Evolutionary conservation across 306 rosid species (phyloP).

Genomic region (Inga laurina): DNA sequence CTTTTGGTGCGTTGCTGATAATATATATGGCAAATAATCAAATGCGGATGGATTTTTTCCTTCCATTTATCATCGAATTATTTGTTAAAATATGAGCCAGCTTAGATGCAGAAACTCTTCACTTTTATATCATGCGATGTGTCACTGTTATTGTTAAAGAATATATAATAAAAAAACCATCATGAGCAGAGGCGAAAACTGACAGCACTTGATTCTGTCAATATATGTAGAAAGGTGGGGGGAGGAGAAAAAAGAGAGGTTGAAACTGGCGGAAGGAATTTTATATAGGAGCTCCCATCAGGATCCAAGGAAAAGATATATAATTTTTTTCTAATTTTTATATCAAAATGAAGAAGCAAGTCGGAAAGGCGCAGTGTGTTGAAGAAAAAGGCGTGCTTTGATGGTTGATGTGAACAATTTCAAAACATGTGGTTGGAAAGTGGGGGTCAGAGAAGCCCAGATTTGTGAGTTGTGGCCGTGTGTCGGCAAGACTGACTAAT

Average conservation of each 20-base stretch:
- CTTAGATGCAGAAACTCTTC: not conserved
- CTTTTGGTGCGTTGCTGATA: not conserved
- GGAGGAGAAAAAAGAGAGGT: not conserved
- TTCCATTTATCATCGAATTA: not conserved
- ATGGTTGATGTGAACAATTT: not conserved
- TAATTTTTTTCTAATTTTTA: not conserved
- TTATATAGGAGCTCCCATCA: not conserved
- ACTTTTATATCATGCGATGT: not conserved
- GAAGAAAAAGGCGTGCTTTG: constrained; percentile 7
- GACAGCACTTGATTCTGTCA: not conserved
- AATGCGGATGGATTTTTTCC: not conserved
- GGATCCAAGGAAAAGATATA: constrained; percentile 12
- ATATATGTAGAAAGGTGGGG: not conserved
- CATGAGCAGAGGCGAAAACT: not conserved
- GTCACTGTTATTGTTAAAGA: not conserved
- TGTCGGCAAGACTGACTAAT: constrained; percentile 20
- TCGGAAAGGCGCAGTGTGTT: constrained; percentile 17
- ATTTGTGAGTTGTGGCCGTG: not conserved
- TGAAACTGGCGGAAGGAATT: not conserved
- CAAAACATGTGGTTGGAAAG: constrained; percentile 24
- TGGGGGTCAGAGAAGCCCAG: not conserved
- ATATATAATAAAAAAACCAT: not conserved
- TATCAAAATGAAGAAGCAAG: not conserved
- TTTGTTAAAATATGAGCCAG: not conserved
- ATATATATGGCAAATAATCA: not conserved